Evolutionary conservation across 2,329 filamentous ascomycete species (phyloP).

Genomic region (Aspergillus aculeatus): DNA sequence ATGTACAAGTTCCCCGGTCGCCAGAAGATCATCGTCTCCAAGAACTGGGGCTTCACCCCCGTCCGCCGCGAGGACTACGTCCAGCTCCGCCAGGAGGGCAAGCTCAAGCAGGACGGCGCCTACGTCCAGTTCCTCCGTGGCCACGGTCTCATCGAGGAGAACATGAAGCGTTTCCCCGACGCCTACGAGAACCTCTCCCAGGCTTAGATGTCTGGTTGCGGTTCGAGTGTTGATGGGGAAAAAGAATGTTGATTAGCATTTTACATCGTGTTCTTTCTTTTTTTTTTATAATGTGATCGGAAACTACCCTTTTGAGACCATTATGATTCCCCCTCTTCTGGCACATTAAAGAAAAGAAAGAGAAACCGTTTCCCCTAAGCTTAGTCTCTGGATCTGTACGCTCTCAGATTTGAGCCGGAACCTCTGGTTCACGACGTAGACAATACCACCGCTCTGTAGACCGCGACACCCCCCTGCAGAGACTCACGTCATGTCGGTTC

Average conservation of each 20-base stretch:
- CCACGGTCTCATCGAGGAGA: slow-evolving; percentile 79
- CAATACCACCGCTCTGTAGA: too few relatives aligned
- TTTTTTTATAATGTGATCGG: neutral
- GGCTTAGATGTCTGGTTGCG: slow-evolving; percentile 37
- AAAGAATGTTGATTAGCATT: neutral
- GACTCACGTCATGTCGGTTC: too few relatives aligned
- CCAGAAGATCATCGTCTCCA: slow-evolving; percentile 99
- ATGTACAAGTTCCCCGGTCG: slow-evolving; percentile 99
- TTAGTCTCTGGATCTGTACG: too few relatives aligned
- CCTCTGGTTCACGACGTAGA: too few relatives aligned
- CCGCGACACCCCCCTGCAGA: too few relatives aligned
- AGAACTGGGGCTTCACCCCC: slow-evolving; percentile 99
- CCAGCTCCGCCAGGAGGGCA: slow-evolving; percentile 88
- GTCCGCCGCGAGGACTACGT: slow-evolving; percentile 97
- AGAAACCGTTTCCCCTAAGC: too few relatives aligned
- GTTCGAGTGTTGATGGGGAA: slow-evolving; percentile 5
- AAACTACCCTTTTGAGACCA: neutral
- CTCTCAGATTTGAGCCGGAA: too few relatives aligned
- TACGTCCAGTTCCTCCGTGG: slow-evolving; percentile 99
- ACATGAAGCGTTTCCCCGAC: slow-evolving; percentile 92
- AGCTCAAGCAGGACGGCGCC: slow-evolving; percentile 94
- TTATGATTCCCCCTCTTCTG: neutral
- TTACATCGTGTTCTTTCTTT: neutral
- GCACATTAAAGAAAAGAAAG: too few relatives aligned
- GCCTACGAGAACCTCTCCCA: slow-evolving; percentile 60